Base-by-base conservation (phyloP, 805 yeast genomes). In the Pichia cephalocereana region DNA sequence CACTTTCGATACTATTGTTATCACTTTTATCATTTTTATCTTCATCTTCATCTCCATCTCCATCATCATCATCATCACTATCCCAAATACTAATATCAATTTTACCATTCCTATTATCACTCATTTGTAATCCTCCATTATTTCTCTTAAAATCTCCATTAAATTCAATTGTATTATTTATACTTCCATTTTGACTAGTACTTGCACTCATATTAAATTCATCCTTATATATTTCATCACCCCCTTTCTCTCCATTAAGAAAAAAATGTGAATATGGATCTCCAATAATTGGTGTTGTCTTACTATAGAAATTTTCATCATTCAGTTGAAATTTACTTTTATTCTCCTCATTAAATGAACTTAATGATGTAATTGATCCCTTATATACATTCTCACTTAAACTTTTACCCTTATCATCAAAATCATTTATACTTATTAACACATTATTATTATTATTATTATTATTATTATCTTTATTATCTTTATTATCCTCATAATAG, bases 291-390 rank as follows among this genome's bases (percentile, higher is more conserved):
- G 47, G 49, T 17, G 38, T 30, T 6, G 43, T 38, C 10, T 46
- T 54, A 0, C 54, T 48, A 40, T 41, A 48, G 37, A 53, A 53
- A 28, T 53, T 47, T 17, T 43, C 49, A 38, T 45, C 40, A 44
- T 54, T 50, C 43, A 50, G 43, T 37, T 52, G 47, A 38, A 53
- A 51, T 37, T 52, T 49, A 8, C 43, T 49, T 11, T 55, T 44
- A 37, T 50, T 49, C 30, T 53, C 51, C 23, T 55, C 57, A 38
- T 55, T 55, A 30, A 55, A 53, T 14, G 56, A 54, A 5, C 54
- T 47, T 30, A 49, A 49, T 30, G 57, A 51, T 10, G 54, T 48
- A 28, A 57, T 52, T 14, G 51, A 42, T 31, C 52, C 54, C 18
- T 50, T 39, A 19, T 38, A 50, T 9, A 52, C 41, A 14, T 46